Percentiles rank a stretch among this genome's conserved stretches.
Conservation (phyloP, 1,284 basidiomycete genomes). For the Irpex sp. region DNA sequence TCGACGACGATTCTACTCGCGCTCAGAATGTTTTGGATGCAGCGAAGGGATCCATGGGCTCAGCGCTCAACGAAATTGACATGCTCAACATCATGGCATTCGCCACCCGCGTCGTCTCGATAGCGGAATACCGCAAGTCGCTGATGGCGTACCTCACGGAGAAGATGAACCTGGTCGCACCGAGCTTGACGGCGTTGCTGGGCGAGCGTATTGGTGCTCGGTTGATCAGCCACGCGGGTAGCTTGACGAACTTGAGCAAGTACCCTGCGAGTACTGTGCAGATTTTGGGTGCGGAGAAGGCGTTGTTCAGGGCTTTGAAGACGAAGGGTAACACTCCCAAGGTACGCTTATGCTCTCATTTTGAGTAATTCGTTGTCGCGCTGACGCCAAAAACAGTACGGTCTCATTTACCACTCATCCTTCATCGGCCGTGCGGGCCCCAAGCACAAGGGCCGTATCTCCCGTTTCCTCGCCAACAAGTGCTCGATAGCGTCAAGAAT, state of each 20-base stretch:
- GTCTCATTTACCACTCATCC: constrained; percentile 88
- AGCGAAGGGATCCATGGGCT: constrained; percentile 92
- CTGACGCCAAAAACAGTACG: constrained; percentile 53
- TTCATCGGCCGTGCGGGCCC: constrained; percentile 95
- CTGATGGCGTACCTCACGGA: constrained; percentile 88
- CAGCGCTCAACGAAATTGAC: constrained; percentile 88
- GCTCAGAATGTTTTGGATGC: constrained; percentile 96
- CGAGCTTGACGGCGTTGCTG: constrained; percentile 89
- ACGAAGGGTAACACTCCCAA: constrained; percentile 99
- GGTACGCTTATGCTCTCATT: constrained; percentile 35
- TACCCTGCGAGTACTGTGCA: constrained; percentile 98
- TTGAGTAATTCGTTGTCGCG: background rate
- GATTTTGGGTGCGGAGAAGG: constrained; percentile 98
- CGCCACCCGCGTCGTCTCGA: constrained; percentile 85
- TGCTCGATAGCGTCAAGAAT: constrained; percentile 97
- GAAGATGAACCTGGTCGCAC: constrained; percentile 98
- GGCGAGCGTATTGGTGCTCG: constrained; percentile 95
- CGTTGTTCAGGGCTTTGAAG: constrained; percentile 95
- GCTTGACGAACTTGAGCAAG: constrained; percentile 94
- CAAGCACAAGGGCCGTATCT: constrained; percentile 98
- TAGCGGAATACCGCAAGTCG: constrained; percentile 92
- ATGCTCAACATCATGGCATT: constrained; percentile 96
- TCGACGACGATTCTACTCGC: constrained; percentile 83
- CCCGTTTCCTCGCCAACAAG: constrained; percentile 98
- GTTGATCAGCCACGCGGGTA: constrained; percentile 96